A percentile compares a stretch with the other conserved stretches of the same genome.
Evolutionary conservation across 495 filamentous ascomycete species (phyloP).

Genomic region (Trichocladium uniseriatum): DNA sequence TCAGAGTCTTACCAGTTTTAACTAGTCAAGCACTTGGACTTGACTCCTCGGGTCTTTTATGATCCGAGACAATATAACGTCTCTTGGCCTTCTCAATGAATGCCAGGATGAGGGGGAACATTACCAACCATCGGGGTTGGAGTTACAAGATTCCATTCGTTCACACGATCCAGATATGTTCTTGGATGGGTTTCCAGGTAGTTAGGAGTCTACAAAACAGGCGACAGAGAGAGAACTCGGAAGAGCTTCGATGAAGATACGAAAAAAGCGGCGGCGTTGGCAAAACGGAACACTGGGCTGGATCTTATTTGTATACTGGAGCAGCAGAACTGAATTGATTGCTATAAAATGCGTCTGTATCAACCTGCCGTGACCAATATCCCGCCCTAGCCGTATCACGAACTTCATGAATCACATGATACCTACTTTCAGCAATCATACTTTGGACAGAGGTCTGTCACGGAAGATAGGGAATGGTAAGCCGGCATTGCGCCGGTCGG

Average conservation of each 20-base stretch:
- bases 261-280: neutral
- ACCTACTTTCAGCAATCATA: neutral
- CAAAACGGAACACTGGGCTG: neutral
- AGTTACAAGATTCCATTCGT: too few species aligned
- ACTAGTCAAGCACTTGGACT: too few species aligned
- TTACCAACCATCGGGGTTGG: too few species aligned
- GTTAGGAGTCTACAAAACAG: too few species aligned
- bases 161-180: too few species aligned
- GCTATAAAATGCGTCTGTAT: neutral
- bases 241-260: neutral
- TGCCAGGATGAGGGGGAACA: too few species aligned
- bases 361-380: neutral
- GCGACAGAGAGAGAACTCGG: too few species aligned
- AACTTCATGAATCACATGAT: neutral
- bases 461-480: slow-evolving; percentile 28
- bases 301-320: neutral
- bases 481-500: slow-evolving; percentile 54
- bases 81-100: too few species aligned
- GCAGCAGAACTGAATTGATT: neutral
- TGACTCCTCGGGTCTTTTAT: too few species aligned
- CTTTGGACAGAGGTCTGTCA: slow-evolving; percentile 1
- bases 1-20: too few species aligned
- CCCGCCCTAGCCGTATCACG: neutral
- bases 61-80: too few species aligned
- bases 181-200: too few species aligned